Base-by-base conservation (phyloP, 2,329 filamentous ascomycete species). In the Emmonsiellopsis sp. region DNA sequence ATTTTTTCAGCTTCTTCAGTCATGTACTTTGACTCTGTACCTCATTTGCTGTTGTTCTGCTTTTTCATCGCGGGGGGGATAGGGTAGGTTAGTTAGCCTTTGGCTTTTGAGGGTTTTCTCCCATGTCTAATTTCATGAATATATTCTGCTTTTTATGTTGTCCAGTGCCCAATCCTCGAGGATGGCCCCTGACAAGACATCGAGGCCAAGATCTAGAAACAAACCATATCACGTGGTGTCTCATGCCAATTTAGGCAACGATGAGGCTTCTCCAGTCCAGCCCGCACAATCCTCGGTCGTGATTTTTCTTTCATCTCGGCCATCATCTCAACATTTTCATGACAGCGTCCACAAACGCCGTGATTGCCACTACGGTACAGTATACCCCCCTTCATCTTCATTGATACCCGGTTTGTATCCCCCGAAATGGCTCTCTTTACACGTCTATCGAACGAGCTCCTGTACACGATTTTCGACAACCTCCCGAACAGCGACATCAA, bases 401-500 rank as follows among this genome's bases (percentile, higher is more conserved):
- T 20, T n/a, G 13, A 46, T 34, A 46, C 26, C 31, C 0, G n/a
- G n/a, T 11, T 31, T 26, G 9, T 26, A 6, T 20, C 31, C 3
- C 30, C 5, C 7, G 35, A n/a, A 35, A 35, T 37, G 31, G 32
- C 31, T 26, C 15, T 31, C 8, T 48, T 8, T 31, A 48, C 31
- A 13, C 7, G 37, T 16, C 32, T 37, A 5, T 31, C 45, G 15
- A 48, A 48, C 15, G 32, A 48, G 15, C 45, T 50, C 35, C 20
- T 41, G 31, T 40, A 41, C 30, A 10, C 8, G 16, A 41, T 50
- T 16, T 50, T 42, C 30, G n/a, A 31, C 7, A 10, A n/a, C 15
- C 16, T 50, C 20, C 48, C 48, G 10, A 50, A 50, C 30, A 50
- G 48, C 20, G 35, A 50, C 38, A 8, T 50, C 15, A 50, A 50